Percentiles rank a stretch among this genome's conserved stretches.
phyloP scores from a whole-genome alignment of 1,284 basidiomycete species.

The Cutaneotrichosporon sp. region DNA sequence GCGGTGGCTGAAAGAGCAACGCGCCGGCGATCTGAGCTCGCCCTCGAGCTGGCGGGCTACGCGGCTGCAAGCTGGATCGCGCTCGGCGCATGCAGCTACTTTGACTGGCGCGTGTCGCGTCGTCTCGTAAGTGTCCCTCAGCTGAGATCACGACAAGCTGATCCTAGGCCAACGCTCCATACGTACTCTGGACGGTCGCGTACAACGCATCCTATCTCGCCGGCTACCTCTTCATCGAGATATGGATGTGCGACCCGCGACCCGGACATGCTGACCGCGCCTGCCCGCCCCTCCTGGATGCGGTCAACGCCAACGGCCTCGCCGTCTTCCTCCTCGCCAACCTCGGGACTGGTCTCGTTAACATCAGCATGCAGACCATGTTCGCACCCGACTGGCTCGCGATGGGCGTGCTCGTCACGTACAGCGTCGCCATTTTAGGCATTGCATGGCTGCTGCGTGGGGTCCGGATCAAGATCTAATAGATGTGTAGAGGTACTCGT shows the following conservation, averaged over 20 bases:
- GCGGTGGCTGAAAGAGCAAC: constrained; percentile 43
- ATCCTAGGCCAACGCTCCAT: constrained; percentile 75
- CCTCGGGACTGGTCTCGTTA: constrained; percentile 78
- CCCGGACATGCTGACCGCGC: neutral
- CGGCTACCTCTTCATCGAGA: constrained; percentile 74
- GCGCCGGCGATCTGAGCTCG: constrained; percentile 64
- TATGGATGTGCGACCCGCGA: constrained; percentile 54
- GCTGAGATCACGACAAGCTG: neutral
- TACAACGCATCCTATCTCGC: constrained; percentile 86
- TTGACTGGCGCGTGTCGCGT: constrained; percentile 61
- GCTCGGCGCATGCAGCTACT: constrained; percentile 55
- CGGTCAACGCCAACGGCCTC: constrained; percentile 79
- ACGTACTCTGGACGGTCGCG: constrained; percentile 84
- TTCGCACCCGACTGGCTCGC: constrained; percentile 59
- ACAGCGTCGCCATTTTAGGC: constrained; percentile 62
- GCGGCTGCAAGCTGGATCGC: constrained; percentile 73
- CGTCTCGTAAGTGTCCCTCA: constrained; percentile 62
- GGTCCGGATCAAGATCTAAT: constrained; percentile 18
- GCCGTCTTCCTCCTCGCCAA: constrained; percentile 83
- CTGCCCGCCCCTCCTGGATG: constrained; percentile 68
- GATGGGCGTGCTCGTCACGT: constrained; percentile 65
- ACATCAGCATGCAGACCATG: constrained; percentile 79
- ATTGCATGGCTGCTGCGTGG: constrained; percentile 60
- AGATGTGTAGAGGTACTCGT: neutral
- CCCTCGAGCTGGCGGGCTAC: constrained; percentile 73